A percentile compares a stretch with the other conserved stretches of the same genome.
Evolutionary conservation across 306 rosid genomes (phyloP).

Genomic region (Lupinus albus): DNA sequence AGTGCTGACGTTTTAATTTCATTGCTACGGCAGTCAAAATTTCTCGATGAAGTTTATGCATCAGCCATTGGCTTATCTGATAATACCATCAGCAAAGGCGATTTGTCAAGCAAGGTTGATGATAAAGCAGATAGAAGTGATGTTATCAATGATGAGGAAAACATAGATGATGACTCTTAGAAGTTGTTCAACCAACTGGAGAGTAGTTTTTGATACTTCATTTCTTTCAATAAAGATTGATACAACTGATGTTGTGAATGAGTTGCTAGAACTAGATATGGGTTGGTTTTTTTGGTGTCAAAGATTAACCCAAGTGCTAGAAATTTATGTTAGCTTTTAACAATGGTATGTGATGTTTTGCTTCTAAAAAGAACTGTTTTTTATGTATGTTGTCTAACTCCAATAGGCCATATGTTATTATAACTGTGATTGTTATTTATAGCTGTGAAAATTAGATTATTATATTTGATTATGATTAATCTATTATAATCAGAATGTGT

Average conservation of each 20-base stretch:
- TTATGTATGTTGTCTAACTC: slow-evolving; percentile 1
- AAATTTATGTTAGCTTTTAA: neutral
- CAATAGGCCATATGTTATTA: too few relatives aligned
- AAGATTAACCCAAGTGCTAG: slow-evolving; percentile 6
- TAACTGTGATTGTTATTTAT: too few relatives aligned
- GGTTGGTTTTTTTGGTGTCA: slow-evolving; percentile 17
- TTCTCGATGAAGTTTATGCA: slow-evolving; percentile 54
- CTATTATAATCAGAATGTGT: too few relatives aligned
- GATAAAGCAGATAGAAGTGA: slow-evolving; percentile 34
- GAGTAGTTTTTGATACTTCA: slow-evolving; percentile 45
- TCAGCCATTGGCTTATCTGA: slow-evolving; percentile 55
- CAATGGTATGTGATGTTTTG: neutral
- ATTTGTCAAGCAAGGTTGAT: slow-evolving; percentile 29
- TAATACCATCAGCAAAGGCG: slow-evolving; percentile 36
- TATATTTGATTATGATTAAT: too few relatives aligned
- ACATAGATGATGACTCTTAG: slow-evolving; percentile 55
- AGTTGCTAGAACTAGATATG: slow-evolving; percentile 18
- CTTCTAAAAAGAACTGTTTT: neutral
- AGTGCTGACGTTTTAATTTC: slow-evolving; percentile 57
- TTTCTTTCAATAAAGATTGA: neutral
- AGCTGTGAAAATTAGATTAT: too few relatives aligned
- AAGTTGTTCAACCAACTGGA: slow-evolving; percentile 56
- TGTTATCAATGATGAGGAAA: slow-evolving; percentile 37
- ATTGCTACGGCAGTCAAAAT: slow-evolving; percentile 60
- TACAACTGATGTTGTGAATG: neutral